These are phyloP conservation scores for Albophoma yamanashiensis DNA, from an alignment of 2,329 filamentous ascomycete species.

Conservation along the genomic window DNA sequence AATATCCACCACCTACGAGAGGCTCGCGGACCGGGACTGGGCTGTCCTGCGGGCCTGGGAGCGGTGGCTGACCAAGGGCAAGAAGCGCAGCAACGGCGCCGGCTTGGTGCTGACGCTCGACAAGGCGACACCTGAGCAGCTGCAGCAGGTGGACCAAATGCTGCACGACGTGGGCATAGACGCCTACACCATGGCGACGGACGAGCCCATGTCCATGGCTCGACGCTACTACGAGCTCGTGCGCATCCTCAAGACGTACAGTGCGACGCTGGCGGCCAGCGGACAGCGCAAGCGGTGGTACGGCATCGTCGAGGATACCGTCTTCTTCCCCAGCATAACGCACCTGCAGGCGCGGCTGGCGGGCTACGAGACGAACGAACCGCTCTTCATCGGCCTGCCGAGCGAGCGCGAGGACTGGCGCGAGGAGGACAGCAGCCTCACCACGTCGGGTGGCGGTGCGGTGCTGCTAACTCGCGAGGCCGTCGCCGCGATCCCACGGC, in stretches of 20 bases:
- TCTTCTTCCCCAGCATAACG: constrained; percentile 33
- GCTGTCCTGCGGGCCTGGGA: constrained; percentile 31
- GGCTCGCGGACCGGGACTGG: constrained; percentile 25
- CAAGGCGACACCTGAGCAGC: constrained; percentile 21
- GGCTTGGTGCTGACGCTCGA: constrained; percentile 30
- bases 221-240: constrained; percentile 27
- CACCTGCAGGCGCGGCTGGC: constrained; percentile 26
- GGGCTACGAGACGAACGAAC: constrained; percentile 18
- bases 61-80: constrained; percentile 33
- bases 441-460: constrained; percentile 33
- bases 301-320: constrained; percentile 33
- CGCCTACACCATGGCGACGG: constrained; percentile 22
- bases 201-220: constrained; percentile 18
- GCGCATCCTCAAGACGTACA: constrained; percentile 19
- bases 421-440: constrained; percentile 20
- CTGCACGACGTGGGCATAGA: constrained; percentile 27
- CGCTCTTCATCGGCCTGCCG: constrained; percentile 31
- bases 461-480: constrained; percentile 28
- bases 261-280: constrained; percentile 20
- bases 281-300: constrained; percentile 28
- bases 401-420: constrained; percentile 33
- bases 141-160: constrained; percentile 15
- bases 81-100: constrained; percentile 29
- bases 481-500: constrained; percentile 19
- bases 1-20: constrained; percentile 30